Base-by-base conservation (phyloP, 805 yeast species). In the Kodamaea kakaduensis region DNA sequence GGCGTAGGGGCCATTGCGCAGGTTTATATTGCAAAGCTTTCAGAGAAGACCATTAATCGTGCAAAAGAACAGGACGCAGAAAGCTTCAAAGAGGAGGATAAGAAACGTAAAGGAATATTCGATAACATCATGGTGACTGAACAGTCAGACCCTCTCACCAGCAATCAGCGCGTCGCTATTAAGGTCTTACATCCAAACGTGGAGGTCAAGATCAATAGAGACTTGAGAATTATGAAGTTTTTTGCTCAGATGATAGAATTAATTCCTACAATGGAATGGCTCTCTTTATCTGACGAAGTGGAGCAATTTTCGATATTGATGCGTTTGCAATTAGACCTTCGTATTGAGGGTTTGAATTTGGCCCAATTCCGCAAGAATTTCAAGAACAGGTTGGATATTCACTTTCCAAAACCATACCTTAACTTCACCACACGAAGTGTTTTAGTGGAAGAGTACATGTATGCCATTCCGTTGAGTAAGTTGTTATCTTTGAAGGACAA, bases 1-100 rank as follows among this genome's bases (percentile, higher is more conserved):
- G 98, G 98, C 1, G 90, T 90, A n/a, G 98, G 98, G 9, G 96
- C 98, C 1, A 93, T 93, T 64, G 98, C 96, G 1, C 98, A 93
- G 59, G 98, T 93, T 3, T 85, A 90, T 59, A 59, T 75, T 24
- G 97, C 84, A 1, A 78, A 77, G 44, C 59, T 86, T 16, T 73
- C 78, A 10, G 52, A 59, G 12, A 60, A 61, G 25, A 71, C 72
- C 9, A 56, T 75, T 15, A 49, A 57, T 6, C 56, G 57, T 39
- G 65, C 63, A 20, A 58, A 50, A 2, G 56, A 50, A 25, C 61
- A 57, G 16, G 54, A 52, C 2, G 14, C 34, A 9, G 53, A 47
- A 9, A 19, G 25, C 5, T 35, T 41, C 14, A 40, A 43, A 9
- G 44, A 43, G 32, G 34, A 38, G 17, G 18, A 45, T 25, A 39